These are phyloP conservation scores for Nepenthes alata DNA, from an alignment of 179 eudicot species.

Conservation along the genomic window DNA sequence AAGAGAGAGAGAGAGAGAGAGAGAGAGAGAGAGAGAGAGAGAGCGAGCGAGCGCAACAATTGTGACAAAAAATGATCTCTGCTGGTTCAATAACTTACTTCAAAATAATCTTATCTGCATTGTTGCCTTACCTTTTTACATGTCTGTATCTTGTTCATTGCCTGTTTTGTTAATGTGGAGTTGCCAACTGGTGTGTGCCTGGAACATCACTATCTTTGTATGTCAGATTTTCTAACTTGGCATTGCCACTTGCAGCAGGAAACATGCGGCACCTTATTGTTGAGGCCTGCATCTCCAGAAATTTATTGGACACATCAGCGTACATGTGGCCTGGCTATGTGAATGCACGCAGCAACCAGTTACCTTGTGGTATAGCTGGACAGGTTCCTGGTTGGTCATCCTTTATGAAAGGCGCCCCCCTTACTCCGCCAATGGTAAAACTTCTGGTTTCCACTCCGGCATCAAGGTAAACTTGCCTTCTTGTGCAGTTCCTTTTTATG, in stretches of 20 bases:
- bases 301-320: conserved; percentile 74
- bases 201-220: background rate
- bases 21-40: too few species aligned
- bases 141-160: background rate
- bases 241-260: conserved; percentile 56
- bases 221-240: background rate
- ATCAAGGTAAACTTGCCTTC: conserved; percentile 54
- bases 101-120: background rate
- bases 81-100: too few species aligned
- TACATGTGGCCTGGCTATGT: conserved; percentile 94
- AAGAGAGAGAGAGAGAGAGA: too few species aligned
- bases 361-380: conserved; percentile 46
- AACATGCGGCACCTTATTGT: conserved; percentile 82
- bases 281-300: conserved; percentile 88
- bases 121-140: background rate
- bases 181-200: background rate
- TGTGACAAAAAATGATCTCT: too few species aligned
- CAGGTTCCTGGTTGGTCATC: conserved; percentile 80
- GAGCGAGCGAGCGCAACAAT: too few species aligned
- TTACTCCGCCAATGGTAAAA: conserved; percentile 47
- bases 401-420: conserved; percentile 72
- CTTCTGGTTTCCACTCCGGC: conserved; percentile 77
- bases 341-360: conserved; percentile 49
- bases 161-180: background rate
- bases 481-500: background rate